Conservation (phyloP, 805 yeast species). For the Priceomyces melissophilus region DNA sequence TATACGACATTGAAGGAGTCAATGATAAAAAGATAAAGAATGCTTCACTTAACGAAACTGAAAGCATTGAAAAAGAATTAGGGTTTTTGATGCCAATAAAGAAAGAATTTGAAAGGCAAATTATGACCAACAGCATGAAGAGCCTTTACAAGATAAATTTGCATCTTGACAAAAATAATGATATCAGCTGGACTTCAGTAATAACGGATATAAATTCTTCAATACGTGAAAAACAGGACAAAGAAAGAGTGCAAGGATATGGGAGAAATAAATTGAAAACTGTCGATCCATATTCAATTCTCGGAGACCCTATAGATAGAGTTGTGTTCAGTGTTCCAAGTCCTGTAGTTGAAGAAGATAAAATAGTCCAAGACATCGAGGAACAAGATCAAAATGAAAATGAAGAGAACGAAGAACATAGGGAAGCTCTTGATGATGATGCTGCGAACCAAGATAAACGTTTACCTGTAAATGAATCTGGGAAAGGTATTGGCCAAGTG, state of each 20-base stretch:
- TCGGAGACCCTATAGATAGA: slow-evolving; percentile 47
- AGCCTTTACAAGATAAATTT: slow-evolving; percentile 9
- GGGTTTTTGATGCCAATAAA: slow-evolving; percentile 30
- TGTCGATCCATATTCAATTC: slow-evolving; percentile 50
- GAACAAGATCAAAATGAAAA: not conserved
- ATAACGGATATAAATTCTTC: slow-evolving; percentile 31
- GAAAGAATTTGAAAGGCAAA: slow-evolving; percentile 25
- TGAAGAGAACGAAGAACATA: not conserved
- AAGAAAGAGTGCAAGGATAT: slow-evolving; percentile 29
- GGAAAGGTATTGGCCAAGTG: not conserved
- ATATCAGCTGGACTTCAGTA: slow-evolving; percentile 23
- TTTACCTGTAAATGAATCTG: not conserved
- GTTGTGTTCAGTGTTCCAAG: slow-evolving; percentile 29
- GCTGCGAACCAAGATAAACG: not conserved
- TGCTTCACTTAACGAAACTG: slow-evolving; percentile 4
- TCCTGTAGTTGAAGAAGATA: not conserved
- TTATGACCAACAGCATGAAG: slow-evolving; percentile 7
- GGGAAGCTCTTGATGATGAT: not conserved
- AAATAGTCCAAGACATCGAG: not conserved
- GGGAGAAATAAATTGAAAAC: slow-evolving; percentile 42
- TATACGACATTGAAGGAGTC: slow-evolving; percentile 19
- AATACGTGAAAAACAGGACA: slow-evolving; percentile 27
- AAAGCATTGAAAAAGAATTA: slow-evolving; percentile 12
- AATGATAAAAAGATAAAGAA: not conserved
- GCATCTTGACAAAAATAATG: slow-evolving; percentile 4